A percentile compares a stretch with the other conserved stretches of the same genome.
These are phyloP conservation scores for Proliferodiscus dingleyae DNA, from an alignment of 2,329 filamentous ascomycete species.

Conservation along the genomic window DNA sequence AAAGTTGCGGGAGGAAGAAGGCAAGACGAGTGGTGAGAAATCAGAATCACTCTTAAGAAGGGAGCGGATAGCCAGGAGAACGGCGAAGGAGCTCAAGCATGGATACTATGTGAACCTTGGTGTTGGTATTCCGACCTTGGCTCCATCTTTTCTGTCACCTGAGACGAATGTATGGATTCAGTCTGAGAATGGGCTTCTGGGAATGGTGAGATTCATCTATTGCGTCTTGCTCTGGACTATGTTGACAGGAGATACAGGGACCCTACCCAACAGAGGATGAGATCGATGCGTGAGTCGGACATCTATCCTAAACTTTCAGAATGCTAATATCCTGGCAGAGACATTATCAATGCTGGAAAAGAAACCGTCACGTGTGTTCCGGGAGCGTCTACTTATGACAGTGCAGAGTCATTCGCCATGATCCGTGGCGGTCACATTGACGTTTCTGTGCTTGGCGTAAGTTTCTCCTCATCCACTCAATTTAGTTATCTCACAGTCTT, in stretches of 20 bases:
- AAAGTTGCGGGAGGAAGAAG: conserved; percentile 47
- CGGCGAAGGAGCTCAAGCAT: conserved; percentile 75
- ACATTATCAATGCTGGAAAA: conserved; percentile 83
- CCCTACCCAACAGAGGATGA: conserved; percentile 69
- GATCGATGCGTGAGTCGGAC: conserved; percentile 60
- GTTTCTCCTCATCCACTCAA: conserved; percentile 16
- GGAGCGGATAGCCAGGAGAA: conserved; percentile 69
- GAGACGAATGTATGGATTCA: conserved; percentile 75
- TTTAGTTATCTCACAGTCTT: neutral
- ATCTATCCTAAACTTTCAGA: neutral
- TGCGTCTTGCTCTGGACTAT: neutral
- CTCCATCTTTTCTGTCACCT: conserved; percentile 67
- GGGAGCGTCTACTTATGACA: conserved; percentile 74
- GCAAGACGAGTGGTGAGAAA: conserved; percentile 23
- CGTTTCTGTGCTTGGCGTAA: conserved; percentile 69
- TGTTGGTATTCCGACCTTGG: conserved; percentile 83
- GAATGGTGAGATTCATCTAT: conserved; percentile 45
- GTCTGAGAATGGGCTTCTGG: conserved; percentile 80
- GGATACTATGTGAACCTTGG: conserved; percentile 76
- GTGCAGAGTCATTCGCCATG: conserved; percentile 79
- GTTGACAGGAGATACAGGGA: conserved; percentile 37
- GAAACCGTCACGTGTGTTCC: conserved; percentile 78
- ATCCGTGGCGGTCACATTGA: conserved; percentile 81
- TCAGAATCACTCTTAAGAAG: conserved; percentile 50
- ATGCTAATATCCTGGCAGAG: conserved; percentile 34